These are phyloP conservation scores for Penicillium sp. DNA, from an alignment of 2,329 filamentous ascomycete genomes.

Conservation along the genomic window DNA sequence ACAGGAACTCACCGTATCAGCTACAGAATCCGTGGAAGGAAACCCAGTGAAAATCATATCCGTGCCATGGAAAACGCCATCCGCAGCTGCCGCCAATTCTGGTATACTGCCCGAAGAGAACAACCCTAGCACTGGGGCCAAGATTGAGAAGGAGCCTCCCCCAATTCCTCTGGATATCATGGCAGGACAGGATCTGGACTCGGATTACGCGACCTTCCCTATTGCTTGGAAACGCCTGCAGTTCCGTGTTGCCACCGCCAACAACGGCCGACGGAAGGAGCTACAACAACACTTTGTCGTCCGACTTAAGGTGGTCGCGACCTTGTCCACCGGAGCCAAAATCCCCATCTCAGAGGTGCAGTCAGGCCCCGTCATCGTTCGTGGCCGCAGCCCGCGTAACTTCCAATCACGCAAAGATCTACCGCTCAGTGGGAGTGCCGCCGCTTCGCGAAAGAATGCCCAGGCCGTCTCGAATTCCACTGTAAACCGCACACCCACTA, in stretches of 20 bases:
- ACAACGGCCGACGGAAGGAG: slow-evolving; percentile 91
- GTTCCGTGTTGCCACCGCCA: slow-evolving; percentile 91
- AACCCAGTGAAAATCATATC: slow-evolving; percentile 91
- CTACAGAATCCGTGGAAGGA: slow-evolving; percentile 90
- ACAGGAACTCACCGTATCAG: slow-evolving; percentile 84
- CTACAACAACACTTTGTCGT: slow-evolving; percentile 94
- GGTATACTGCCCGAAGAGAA: slow-evolving; percentile 47
- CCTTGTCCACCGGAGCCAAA: slow-evolving; percentile 77
- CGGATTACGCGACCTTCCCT: slow-evolving; percentile 83
- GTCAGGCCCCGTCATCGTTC: slow-evolving; percentile 88
- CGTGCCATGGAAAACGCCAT: slow-evolving; percentile 93
- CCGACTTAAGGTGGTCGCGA: slow-evolving; percentile 79
- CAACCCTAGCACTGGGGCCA: slow-evolving; percentile 48
- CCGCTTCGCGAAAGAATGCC: slow-evolving; percentile 71
- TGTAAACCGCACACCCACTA: slow-evolving; percentile 33
- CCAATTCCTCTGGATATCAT: slow-evolving; percentile 69
- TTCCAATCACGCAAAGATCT: slow-evolving; percentile 94
- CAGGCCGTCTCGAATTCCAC: slow-evolving; percentile 33
- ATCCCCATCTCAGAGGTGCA: slow-evolving; percentile 76
- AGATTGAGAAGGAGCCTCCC: slow-evolving; percentile 78
- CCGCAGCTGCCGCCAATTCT: slow-evolving; percentile 56
- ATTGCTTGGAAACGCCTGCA: slow-evolving; percentile 93
- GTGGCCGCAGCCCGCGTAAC: slow-evolving; percentile 87
- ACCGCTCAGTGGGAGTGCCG: slow-evolving; percentile 74
- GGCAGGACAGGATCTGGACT: slow-evolving; percentile 65